A percentile compares a stretch with the other conserved stretches of the same genome.
Evolutionary conservation across 805 yeast genomes (phyloP).

Genomic region (Metschnikowia borealis): DNA sequence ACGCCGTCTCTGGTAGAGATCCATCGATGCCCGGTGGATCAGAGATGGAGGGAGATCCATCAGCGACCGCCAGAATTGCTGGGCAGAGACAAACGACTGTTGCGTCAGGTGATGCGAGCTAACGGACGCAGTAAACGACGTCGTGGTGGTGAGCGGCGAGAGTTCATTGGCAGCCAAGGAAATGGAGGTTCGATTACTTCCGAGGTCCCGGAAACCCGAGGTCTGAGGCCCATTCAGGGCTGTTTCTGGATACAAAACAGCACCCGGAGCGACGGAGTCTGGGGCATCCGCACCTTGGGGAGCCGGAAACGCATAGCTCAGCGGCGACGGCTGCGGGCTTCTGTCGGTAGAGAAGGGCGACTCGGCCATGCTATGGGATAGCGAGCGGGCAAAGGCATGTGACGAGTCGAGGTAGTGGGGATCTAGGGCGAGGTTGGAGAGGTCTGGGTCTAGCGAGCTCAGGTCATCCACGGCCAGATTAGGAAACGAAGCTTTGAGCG

Average conservation of each 20-base stretch:
- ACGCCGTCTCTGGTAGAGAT: constrained; percentile 27
- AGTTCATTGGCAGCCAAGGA: constrained; percentile 23
- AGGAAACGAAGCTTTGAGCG: too few relatives aligned
- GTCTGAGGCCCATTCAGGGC: neutral
- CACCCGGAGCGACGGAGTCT: neutral
- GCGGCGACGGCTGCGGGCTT: neutral
- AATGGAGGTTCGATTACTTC: constrained; percentile 15
- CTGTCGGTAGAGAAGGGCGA: neutral
- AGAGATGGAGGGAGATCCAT: constrained; percentile 33
- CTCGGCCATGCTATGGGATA: neutral
- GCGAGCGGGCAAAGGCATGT: neutral
- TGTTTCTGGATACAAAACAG: neutral
- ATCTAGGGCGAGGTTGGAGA: neutral
- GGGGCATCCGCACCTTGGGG: neutral
- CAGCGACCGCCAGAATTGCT: constrained; percentile 38
- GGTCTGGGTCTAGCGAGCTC: neutral
- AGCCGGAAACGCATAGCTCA: neutral
- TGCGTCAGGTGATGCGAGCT: constrained; percentile 40
- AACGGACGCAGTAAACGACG: constrained; percentile 40
- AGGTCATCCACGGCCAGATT: neutral
- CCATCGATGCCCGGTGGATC: constrained; percentile 30
- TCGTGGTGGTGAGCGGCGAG: constrained; percentile 42
- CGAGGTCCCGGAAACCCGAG: neutral
- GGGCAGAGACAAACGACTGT: constrained; percentile 42
- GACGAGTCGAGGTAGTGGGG: neutral